Base-by-base conservation (phyloP, 2,329 filamentous ascomycete genomes). In the Sporothrix luriei region DNA sequence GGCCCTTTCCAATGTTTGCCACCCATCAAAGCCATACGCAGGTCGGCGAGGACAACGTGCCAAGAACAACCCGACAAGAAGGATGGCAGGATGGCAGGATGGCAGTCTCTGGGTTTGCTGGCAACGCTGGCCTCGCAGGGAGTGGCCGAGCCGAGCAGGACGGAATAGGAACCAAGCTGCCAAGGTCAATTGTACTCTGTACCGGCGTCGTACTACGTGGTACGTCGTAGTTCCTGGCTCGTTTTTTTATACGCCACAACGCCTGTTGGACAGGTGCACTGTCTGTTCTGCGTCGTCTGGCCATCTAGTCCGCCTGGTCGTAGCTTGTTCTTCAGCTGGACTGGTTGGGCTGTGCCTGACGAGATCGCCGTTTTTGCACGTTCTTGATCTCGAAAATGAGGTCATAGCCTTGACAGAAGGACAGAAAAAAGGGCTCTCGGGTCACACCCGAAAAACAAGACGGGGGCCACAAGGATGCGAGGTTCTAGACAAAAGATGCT, bases 81-180 rank as follows among this genome's bases (percentile, higher is more conserved):
- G 33, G 33, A 33, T 29, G 29, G 29, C 29, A 29, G 29, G 29
- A 29, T 33, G 33, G 5, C n/a, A n/a, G n/a, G n/a, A n/a, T n/a
- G n/a, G 33, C 33, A 33, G 4, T 33, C 33, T 5, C 33, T 33
- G 33, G 33, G 9, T 33, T 33, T 4, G 5, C 33, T 33, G 33
- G 33, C 33, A 24, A n/a, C 11, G 10, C 3, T 14, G 16, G 33
- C 33, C 57, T 61, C 57, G 33, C 38, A 43, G 57, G 57, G 33
- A 61, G 57, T 62, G 57, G 38, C 57, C 57, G 57, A 62, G 57
- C 57, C 38, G 38, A 62, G 38, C 57, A 21, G 46, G 21, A 54
- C 55, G 38, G n/a, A 43, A 24, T 38, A 62, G n/a, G 57, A 16
- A 62, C n/a, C 16, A n/a, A 19, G 16, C 16, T 16, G 46, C 13